Evolutionary conservation across 129 eudicot species (phyloP), one percentile per base, ranked within the genome.

Genomic region (Smallanthus sonchifolius): DNA sequence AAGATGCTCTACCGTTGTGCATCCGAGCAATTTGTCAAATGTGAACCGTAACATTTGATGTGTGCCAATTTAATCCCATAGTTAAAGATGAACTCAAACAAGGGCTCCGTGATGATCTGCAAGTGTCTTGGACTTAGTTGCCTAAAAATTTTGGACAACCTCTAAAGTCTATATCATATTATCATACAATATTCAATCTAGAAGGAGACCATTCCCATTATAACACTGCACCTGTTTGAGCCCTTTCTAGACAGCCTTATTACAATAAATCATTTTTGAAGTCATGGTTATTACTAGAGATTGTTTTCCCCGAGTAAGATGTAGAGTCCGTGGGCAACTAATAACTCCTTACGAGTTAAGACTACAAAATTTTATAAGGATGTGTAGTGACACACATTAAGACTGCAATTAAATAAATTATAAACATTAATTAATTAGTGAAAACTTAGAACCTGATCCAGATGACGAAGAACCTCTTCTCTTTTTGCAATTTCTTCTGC

Each of bases 391-490:
- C 65, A 54, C 34, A 43, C 10, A 17, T 51, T 64, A 51, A 28
- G 39, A 56, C 42, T 30, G 19, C 39, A 63, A 13, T 6, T 0
- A 61, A 15, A 34, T 35, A 34, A 28, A 34, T 13, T 61, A 34
- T 13, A 61, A 30, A 15, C 43, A 34, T 34, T 34, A 14, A 61
- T 52, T 52, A 52, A 16, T 5, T 34, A 34, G 7, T 16, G 13
- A 61, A 30, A 14, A 61, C 14, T 13, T 35, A 61, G 43, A 61
- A 30, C 84, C 80, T 75, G 70, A 75, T 80, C 84, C 54, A 80
- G 65, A 62, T 68, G 73, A 40, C 44, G 65, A 80, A 80, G 84
- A 80, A 80, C 80, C 73, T 80, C 84, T 51, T 80, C 84, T 69
- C 84, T 75, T 69, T 17, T 69, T 32, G 76, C 72, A 19, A 68